Conservation (phyloP, 495 filamentous ascomycete species). For the Podospora comata region DNA sequence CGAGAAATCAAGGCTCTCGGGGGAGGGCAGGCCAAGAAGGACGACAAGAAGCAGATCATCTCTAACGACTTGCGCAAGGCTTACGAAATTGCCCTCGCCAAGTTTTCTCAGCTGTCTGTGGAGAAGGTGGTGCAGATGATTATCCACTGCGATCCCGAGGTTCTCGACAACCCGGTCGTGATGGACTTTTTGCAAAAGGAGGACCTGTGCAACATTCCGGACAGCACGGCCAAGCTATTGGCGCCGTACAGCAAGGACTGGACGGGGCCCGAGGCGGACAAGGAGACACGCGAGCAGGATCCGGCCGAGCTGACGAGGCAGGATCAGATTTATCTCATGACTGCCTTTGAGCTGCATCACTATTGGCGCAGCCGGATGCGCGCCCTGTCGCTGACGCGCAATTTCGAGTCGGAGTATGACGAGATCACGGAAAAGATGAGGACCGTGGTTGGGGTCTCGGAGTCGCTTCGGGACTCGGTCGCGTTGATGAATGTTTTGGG, state of each 20-base stretch:
- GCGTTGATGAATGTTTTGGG: slow-evolving; percentile 93
- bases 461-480: slow-evolving; percentile 85
- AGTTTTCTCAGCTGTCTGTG: slow-evolving; percentile 74
- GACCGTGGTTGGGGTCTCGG: slow-evolving; percentile 79
- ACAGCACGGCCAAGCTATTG: slow-evolving; percentile 86
- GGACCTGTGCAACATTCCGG: slow-evolving; percentile 85
- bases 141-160: slow-evolving; percentile 88
- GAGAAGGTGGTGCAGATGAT: slow-evolving; percentile 89
- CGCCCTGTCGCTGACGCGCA: slow-evolving; percentile 79
- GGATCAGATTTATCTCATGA: slow-evolving; percentile 91
- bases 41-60: slow-evolving; percentile 97
- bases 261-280: slow-evolving; percentile 83
- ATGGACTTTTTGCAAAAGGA: slow-evolving; percentile 96
- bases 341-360: slow-evolving; percentile 91
- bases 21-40: slow-evolving; percentile 61
- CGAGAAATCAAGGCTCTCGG: slow-evolving; percentile 91
- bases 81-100: slow-evolving; percentile 89
- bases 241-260: slow-evolving; percentile 94
- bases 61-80: slow-evolving; percentile 85
- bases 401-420: slow-evolving; percentile 86
- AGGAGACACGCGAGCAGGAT: slow-evolving; percentile 79
- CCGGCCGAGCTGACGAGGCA: slow-evolving; percentile 85
- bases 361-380: slow-evolving; percentile 99
- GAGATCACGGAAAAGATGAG: slow-evolving; percentile 78
- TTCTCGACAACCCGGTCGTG: slow-evolving; percentile 88